Percentiles rank a stretch among this genome's conserved stretches.
These are phyloP conservation scores for Saccharomycopsis sp. DNA, from an alignment of 805 yeast genomes.

Conservation along the genomic window DNA sequence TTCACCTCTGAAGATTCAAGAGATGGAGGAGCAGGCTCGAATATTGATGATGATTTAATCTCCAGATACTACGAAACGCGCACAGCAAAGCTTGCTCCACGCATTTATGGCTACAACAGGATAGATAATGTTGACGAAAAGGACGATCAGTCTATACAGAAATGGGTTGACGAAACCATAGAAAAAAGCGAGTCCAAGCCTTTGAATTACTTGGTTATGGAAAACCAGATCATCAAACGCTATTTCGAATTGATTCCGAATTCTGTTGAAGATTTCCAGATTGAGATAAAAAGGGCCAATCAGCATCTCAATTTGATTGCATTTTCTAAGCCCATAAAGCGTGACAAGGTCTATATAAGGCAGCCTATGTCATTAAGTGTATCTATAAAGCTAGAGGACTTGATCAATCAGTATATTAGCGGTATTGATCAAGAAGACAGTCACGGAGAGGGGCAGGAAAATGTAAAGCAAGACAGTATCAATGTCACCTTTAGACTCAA, in stretches of 20 bases:
- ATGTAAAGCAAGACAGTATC: too few species aligned
- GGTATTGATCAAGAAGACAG: background rate
- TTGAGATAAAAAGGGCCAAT: slow-evolving; percentile 7
- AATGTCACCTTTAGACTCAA: slow-evolving; percentile 16
- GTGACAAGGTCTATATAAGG: slow-evolving; percentile 18
- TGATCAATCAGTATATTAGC: slow-evolving; percentile 5
- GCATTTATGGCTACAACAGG: background rate
- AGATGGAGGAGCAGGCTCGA: background rate
- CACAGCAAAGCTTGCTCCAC: background rate
- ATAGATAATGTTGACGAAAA: background rate
- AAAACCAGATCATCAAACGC: slow-evolving; percentile 11
- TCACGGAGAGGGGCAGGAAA: background rate
- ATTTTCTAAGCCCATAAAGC: slow-evolving; percentile 17
- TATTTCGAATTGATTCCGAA: slow-evolving; percentile 15
- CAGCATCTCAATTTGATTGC: slow-evolving; percentile 16
- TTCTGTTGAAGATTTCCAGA: slow-evolving; percentile 19
- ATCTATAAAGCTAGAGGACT: slow-evolving; percentile 14
- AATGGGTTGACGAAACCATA: background rate
- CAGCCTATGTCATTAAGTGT: slow-evolving; percentile 20
- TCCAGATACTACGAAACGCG: background rate
- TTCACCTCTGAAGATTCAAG: background rate
- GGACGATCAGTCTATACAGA: background rate
- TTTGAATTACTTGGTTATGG: slow-evolving; percentile 7
- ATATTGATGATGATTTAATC: background rate
- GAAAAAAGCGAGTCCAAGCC: background rate